A percentile compares a stretch with the other conserved stretches of the same genome.
phyloP scores from a whole-genome alignment of 495 filamentous ascomycete species.

The Xylaria scruposa region DNA sequence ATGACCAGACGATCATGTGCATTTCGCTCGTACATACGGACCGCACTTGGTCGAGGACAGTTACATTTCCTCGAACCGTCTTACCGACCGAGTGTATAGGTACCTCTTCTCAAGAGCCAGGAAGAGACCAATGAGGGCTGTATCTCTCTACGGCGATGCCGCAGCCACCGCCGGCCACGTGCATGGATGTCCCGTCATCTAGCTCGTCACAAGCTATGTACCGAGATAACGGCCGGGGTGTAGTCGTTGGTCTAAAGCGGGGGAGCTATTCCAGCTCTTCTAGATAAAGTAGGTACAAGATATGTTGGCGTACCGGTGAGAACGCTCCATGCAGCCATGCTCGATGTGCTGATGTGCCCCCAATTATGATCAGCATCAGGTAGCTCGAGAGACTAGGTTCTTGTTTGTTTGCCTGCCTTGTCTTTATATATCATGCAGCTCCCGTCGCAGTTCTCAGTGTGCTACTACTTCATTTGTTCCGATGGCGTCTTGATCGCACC shows the following conservation, averaged over 20 bases:
- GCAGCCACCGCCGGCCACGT: background rate
- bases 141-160: conserved; percentile 4
- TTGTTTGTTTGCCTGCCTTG: background rate
- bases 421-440: conserved; percentile 32
- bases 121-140: conserved; percentile 10
- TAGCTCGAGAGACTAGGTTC: background rate
- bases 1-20: conserved; percentile 17
- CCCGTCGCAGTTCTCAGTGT: conserved; percentile 13
- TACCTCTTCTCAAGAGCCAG: background rate
- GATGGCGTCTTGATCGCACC: background rate
- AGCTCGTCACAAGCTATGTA: conserved; percentile 5
- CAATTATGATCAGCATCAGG: conserved; percentile 15
- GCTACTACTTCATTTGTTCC: background rate
- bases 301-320: background rate
- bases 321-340: background rate
- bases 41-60: background rate
- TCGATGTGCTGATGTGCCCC: background rate
- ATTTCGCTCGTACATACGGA: background rate
- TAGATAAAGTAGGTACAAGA: conserved; percentile 8
- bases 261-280: background rate
- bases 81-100: background rate
- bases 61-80: background rate
- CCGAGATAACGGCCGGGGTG: background rate
- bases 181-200: conserved; percentile 16
- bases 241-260: background rate